phyloP scores from a whole-genome alignment of 2,329 filamentous ascomycete species.

The Boeremia lycopersici region DNA sequence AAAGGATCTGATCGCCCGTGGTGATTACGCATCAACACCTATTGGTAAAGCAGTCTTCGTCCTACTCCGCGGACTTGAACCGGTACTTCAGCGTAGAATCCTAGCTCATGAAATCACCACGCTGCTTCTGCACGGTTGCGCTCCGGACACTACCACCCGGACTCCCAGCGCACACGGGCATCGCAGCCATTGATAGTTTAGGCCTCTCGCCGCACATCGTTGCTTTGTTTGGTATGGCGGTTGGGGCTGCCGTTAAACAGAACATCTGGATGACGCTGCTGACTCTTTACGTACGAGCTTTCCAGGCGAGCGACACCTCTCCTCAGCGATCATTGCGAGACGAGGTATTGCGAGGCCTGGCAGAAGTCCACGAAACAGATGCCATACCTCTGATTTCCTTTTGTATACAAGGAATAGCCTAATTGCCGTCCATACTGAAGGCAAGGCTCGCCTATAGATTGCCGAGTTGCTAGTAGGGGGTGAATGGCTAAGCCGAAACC shows the following conservation, averaged over 20 bases:
- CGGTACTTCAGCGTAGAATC: slow-evolving; percentile 57
- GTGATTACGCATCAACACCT: slow-evolving; percentile 49
- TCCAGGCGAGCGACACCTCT: slow-evolving; percentile 52
- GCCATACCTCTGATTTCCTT: slow-evolving; percentile 45
- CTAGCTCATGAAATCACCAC: slow-evolving; percentile 52
- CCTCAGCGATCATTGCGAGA: slow-evolving; percentile 57
- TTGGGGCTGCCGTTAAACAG: slow-evolving; percentile 61
- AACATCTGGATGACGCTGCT: slow-evolving; percentile 59
- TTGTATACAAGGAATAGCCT: slow-evolving; percentile 25
- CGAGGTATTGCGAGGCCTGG: slow-evolving; percentile 51
- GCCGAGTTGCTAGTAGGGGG: too few species aligned
- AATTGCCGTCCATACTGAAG: too few species aligned
- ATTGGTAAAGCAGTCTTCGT: slow-evolving; percentile 52
- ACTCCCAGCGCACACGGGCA: slow-evolving; percentile 48
- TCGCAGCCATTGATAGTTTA: slow-evolving; percentile 49
- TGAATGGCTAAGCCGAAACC: too few species aligned
- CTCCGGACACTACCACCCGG: slow-evolving; percentile 52
- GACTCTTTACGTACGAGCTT: slow-evolving; percentile 56
- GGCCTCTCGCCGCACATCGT: slow-evolving; percentile 58
- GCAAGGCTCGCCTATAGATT: too few species aligned
- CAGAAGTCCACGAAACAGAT: slow-evolving; percentile 49
- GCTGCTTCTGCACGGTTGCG: slow-evolving; percentile 53
- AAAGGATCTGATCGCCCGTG: slow-evolving; percentile 49
- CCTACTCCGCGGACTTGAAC: slow-evolving; percentile 55
- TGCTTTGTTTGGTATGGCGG: slow-evolving; percentile 60